Base-by-base conservation (phyloP, 2,329 filamentous ascomycete genomes). In the Knufia fluminis region DNA sequence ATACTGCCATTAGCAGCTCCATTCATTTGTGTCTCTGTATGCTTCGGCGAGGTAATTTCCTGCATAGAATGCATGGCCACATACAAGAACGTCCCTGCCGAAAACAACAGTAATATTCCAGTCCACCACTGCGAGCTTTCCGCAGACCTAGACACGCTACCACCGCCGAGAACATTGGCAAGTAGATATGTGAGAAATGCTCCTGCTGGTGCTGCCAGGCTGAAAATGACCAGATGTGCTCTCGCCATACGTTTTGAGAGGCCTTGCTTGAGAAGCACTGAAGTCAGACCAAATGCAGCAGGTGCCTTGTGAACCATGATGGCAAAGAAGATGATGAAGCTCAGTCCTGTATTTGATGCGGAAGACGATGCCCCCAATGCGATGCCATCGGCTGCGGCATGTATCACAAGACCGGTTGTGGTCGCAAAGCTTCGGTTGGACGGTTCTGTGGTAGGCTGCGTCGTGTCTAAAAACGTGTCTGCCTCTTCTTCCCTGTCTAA, bases 61-160 rank as follows among this genome's bases (percentile, higher is more conserved):
- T 94, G 86, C 88, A 97, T 95, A 1, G 90, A 89, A 63, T 98
- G 92, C 90, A 97, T 96, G 1, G 92, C 92, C 38, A 98, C 92
- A 62, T 97, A 95, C 84, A 98, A 68, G 63, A 98, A 98, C 0
- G 92, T 98, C 14, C 92, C 92, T 0, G 85, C 92, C 0, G 88
- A 95, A 64, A 98, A 98, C n/a, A 97, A 72, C 7, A 98, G 71
- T 38, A 97, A 71, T 74, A 95, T 87, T 20, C 92, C 92, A 0
- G 91, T 97, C 73, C 86, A 90, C 82, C 88, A 96, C 59, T 82
- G 79, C 50, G 86, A 80, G 17, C 75, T 73, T 42, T 80, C 76
- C 46, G 82, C 78, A 47, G 73, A 75, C 35, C 73, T 69, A 2
- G 71, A 67, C 45, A 62, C 64, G 66, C 53, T 64, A 73, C 68